Percentiles rank a stretch among this genome's conserved stretches.
These are phyloP conservation scores for Coemansia furcata DNA, from an alignment of 192 early-diverging fungal species.

Conservation along the genomic window DNA sequence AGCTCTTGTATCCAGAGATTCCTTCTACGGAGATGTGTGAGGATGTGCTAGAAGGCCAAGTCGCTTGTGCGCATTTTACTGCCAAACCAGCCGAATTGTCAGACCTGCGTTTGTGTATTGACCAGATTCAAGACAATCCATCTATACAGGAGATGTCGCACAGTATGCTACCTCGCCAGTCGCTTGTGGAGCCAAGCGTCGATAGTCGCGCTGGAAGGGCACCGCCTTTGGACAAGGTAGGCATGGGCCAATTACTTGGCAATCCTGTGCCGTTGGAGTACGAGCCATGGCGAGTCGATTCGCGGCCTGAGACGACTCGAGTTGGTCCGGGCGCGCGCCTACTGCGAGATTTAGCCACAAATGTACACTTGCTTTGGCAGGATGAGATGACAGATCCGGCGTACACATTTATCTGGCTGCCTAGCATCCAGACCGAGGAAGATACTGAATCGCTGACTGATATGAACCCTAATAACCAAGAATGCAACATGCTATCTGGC, in stretches of 20 bases:
- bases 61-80: not conserved
- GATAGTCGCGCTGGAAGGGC: not conserved
- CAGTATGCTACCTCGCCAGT: not conserved
- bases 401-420: constrained; percentile 7
- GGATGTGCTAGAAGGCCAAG: not conserved
- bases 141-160: constrained; percentile 5
- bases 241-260: not conserved
- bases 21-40: not conserved
- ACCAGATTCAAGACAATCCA: not conserved
- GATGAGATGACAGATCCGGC: not conserved
- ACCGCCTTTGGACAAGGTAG: not conserved
- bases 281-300: constrained; percentile 8
- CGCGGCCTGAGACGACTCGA: not conserved
- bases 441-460: not conserved
- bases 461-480: not conserved
- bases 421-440: not conserved
- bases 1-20: not conserved
- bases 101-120: not conserved
- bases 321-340: constrained; percentile 3
- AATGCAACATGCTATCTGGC: not conserved
- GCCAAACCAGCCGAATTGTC: not conserved
- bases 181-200: not conserved
- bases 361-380: constrained; percentile 1
- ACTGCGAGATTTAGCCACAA: not conserved
- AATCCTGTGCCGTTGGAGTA: not conserved